Base-by-base conservation (phyloP, 148 eudicot genomes). In the Chenopodium formosanum region DNA sequence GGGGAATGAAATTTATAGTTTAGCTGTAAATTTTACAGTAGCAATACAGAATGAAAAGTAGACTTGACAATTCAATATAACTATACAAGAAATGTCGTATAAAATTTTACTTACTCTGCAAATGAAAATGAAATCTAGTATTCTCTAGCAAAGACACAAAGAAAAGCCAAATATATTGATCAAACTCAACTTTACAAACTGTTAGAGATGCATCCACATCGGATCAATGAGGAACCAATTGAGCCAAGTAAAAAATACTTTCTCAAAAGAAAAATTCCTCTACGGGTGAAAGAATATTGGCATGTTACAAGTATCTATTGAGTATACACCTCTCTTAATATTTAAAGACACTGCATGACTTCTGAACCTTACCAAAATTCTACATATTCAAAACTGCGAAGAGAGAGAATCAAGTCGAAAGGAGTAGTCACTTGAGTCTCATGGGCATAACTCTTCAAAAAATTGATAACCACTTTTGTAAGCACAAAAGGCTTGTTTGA, bases 271-370 rank as follows among this genome's bases (percentile, higher is more conserved):
- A 70, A 76, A 23, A 73, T 63, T 27, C 86, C 73, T 72, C 31
- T 76, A 50, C 31, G 14, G 32, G 25, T 48, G 77, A 63, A 80
- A 71, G 70, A 80, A 62, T 47, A 71, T 50, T 74, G 65, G 72
- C 71, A 79, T 68, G 70, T 67, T 79, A 81, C 81, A 84, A 64
- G 12, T 50, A 81, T 2, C 83, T 80, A 71, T 67, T n/a, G 65
- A 62, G 74, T 84, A 72, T 81, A 81, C 86, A 80, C 56, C 52
- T 37, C 80, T 76, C 78, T 50, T 71, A 77, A 77, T 47, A 52
- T 50, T 76, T 47, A 70, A 56, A 65, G 71, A 76, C 65, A 52
- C 40, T 19, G 78, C 48, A 60, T 70, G 86, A 68, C 80, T 77
- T 44, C 69, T 77, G 62, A 80, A 84, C 79, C 72, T 67, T 73